These are phyloP conservation scores for Chaetomium sp. DNA, from an alignment of 2,329 filamentous ascomycete species.

Conservation along the genomic window DNA sequence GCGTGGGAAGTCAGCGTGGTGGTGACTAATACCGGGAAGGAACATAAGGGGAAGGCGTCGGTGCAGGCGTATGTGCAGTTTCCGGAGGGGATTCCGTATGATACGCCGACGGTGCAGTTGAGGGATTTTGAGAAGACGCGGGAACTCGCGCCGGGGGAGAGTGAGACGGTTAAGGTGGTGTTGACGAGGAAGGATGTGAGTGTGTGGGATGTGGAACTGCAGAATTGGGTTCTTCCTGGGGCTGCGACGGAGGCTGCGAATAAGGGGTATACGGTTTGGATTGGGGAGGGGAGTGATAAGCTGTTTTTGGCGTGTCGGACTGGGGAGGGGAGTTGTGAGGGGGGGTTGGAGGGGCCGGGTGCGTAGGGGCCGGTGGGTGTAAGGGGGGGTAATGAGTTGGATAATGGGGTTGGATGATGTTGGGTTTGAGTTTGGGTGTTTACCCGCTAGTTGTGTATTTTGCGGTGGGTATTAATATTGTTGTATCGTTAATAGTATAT, in stretches of 20 bases:
- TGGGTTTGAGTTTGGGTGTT: too few relatives aligned
- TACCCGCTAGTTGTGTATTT: too few relatives aligned
- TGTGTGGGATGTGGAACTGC: slow-evolving; percentile 41
- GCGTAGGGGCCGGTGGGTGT: too few relatives aligned
- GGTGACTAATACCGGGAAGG: slow-evolving; percentile 42
- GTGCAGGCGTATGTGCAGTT: slow-evolving; percentile 32
- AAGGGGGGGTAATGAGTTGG: too few relatives aligned
- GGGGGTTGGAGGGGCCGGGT: slow-evolving; percentile 28
- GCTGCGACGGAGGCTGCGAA: slow-evolving; percentile 24
- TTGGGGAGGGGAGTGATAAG: slow-evolving; percentile 39
- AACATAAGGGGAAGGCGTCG: slow-evolving; percentile 25
- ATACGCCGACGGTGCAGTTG: slow-evolving; percentile 32
- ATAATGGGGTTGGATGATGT: too few relatives aligned
- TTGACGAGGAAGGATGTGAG: slow-evolving; percentile 39
- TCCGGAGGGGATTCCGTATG: slow-evolving; percentile 25
- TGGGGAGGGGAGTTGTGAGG: slow-evolving; percentile 33
- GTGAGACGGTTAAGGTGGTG: slow-evolving; percentile 28
- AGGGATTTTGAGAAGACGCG: slow-evolving; percentile 33
- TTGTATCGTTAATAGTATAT: too few relatives aligned
- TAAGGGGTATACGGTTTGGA: slow-evolving; percentile 36
- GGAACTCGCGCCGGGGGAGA: slow-evolving; percentile 25
- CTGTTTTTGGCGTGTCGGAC: slow-evolving; percentile 36
- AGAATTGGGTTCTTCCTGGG: slow-evolving; percentile 45
- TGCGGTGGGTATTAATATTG: too few relatives aligned
- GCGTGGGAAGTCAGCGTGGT: slow-evolving; percentile 39